These are phyloP conservation scores for Coriaria nepalensis DNA, from an alignment of 306 rosid species.

Conservation along the genomic window DNA sequence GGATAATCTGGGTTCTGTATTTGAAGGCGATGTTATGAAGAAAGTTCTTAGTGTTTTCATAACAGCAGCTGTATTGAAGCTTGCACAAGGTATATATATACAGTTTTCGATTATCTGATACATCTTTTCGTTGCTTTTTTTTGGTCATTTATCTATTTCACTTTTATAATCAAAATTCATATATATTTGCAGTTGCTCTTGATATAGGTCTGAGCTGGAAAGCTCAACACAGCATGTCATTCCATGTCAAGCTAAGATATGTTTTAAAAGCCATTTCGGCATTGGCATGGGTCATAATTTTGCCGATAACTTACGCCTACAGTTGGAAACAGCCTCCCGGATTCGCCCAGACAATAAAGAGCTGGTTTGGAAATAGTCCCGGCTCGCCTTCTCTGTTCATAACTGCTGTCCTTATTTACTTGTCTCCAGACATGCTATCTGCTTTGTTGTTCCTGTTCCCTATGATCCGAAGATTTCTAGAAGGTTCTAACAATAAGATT, in stretches of 20 bases:
- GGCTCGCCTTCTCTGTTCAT: slow-evolving; percentile 87
- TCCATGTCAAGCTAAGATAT: slow-evolving; percentile 68
- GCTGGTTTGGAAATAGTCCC: slow-evolving; percentile 80
- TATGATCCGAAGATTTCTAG: slow-evolving; percentile 59
- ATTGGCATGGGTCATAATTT: slow-evolving; percentile 78
- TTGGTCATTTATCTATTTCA: slow-evolving; percentile 9
- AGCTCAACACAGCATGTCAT: slow-evolving; percentile 73
- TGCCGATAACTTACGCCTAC: slow-evolving; percentile 78
- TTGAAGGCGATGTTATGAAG: slow-evolving; percentile 67
- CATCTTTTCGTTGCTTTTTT: too few relatives aligned
- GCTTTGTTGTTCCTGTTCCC: slow-evolving; percentile 70
- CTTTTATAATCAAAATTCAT: too few relatives aligned
- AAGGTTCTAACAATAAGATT: slow-evolving; percentile 43
- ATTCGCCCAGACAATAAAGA: slow-evolving; percentile 67
- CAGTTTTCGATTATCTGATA: too few relatives aligned
- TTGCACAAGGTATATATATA: slow-evolving; percentile 74
- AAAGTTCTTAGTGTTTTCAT: slow-evolving; percentile 84
- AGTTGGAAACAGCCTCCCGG: slow-evolving; percentile 83
- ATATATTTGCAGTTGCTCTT: slow-evolving; percentile 65
- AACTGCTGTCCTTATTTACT: slow-evolving; percentile 64
- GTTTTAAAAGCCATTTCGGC: slow-evolving; percentile 51
- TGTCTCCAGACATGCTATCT: slow-evolving; percentile 82
- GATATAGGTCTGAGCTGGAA: slow-evolving; percentile 84
- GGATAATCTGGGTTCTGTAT: slow-evolving; percentile 47
- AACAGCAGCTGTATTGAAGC: slow-evolving; percentile 92